Conservation (phyloP, 495 filamentous ascomycete species). For the Aspergillus carlsbadensis region DNA sequence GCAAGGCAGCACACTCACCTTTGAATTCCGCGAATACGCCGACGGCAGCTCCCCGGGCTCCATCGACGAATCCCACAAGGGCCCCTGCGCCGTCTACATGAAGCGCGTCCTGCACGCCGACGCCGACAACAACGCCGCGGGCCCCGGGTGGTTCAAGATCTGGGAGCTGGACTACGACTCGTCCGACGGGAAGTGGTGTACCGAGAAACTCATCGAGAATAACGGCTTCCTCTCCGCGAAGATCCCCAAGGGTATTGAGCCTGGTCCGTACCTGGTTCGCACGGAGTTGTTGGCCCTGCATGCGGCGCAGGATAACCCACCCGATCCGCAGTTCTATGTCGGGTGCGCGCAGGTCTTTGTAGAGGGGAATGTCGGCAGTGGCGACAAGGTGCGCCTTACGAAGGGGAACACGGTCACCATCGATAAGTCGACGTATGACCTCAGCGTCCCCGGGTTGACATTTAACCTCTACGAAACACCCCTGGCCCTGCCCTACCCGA, state of each 20-base stretch:
- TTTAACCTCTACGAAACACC: constrained; percentile 60
- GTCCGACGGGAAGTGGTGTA: constrained; percentile 58
- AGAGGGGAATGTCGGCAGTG: constrained; percentile 30
- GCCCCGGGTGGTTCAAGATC: constrained; percentile 81
- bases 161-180: constrained; percentile 64
- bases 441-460: constrained; percentile 50
- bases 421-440: constrained; percentile 56
- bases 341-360: constrained; percentile 73
- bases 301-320: constrained; percentile 46
- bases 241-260: constrained; percentile 58
- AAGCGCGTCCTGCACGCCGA: constrained; percentile 56
- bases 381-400: constrained; percentile 40
- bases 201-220: constrained; percentile 61
- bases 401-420: constrained; percentile 47
- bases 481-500: constrained; percentile 48
- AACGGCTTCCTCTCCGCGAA: constrained; percentile 60
- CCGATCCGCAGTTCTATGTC: constrained; percentile 64
- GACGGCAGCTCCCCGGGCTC: constrained; percentile 53
- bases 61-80: constrained; percentile 65
- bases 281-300: constrained; percentile 70
- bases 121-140: constrained; percentile 44
- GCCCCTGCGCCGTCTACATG: constrained; percentile 71
- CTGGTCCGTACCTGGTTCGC: constrained; percentile 67
- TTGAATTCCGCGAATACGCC: constrained; percentile 62
- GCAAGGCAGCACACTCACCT: constrained; percentile 48